phyloP scores from a whole-genome alignment of 805 yeast genomes.

The Phaffomyces thermotolerans region DNA sequence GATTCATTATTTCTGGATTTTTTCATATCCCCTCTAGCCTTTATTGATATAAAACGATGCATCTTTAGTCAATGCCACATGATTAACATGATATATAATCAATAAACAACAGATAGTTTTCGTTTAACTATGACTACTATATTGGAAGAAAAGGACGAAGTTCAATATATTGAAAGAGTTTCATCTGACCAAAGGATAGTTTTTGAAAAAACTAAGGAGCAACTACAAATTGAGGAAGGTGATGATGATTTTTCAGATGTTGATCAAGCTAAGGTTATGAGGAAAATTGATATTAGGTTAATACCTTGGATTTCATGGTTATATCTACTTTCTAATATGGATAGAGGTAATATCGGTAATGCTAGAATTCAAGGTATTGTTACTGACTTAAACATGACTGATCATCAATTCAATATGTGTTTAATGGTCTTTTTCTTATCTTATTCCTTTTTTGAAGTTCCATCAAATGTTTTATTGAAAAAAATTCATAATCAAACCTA shows the following conservation, averaged over 20 bases:
- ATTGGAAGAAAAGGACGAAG: conserved; percentile 1
- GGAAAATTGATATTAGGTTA: conserved; percentile 33
- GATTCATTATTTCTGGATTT: too few species aligned
- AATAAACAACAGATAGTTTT: too few species aligned
- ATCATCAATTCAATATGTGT: conserved; percentile 31
- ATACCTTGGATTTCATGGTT: conserved; percentile 34
- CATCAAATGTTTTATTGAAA: conserved; percentile 25
- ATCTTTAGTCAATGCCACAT: too few species aligned
- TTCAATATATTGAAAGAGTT: conserved; percentile 1
- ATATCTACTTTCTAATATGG: conserved; percentile 40
- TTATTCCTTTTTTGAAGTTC: conserved; percentile 29
- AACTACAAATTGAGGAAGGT: neutral
- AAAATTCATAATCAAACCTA: conserved; percentile 32
- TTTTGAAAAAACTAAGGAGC: neutral
- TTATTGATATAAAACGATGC: too few species aligned
- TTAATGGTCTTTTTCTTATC: conserved; percentile 40
- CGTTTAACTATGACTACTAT: neutral
- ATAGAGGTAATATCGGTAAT: conserved; percentile 49
- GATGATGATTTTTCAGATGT: conserved; percentile 8
- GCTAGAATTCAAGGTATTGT: conserved; percentile 44
- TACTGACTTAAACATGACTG: conserved; percentile 28
- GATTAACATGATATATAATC: too few species aligned
- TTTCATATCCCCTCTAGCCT: too few species aligned
- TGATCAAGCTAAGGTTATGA: conserved; percentile 25
- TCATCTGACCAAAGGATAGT: too few species aligned